These are phyloP conservation scores for Penicillium sp. DNA, from an alignment of 2,329 filamentous ascomycete species.

Conservation along the genomic window DNA sequence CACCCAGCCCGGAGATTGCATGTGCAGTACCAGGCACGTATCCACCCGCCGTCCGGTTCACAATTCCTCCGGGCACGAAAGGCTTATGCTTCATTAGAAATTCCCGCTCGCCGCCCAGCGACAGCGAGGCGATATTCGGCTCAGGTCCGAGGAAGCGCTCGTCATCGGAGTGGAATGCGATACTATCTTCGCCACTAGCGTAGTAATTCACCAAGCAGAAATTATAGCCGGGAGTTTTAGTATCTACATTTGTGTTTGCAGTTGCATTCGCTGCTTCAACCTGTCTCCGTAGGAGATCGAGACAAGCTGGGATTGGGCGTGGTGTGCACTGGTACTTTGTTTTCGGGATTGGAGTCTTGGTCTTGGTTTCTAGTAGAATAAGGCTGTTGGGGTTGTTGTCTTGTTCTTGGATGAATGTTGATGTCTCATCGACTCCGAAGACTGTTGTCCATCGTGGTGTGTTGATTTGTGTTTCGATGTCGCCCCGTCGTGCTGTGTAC, in stretches of 20 bases:
- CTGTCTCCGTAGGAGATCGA: slow-evolving; percentile 61
- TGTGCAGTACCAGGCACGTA: slow-evolving; percentile 29
- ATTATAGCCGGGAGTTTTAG: slow-evolving; percentile 65
- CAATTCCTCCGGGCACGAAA: slow-evolving; percentile 18
- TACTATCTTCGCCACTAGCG: slow-evolving; percentile 72
- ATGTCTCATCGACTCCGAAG: slow-evolving; percentile 64
- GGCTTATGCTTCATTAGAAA: slow-evolving; percentile 81
- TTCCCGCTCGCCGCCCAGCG: slow-evolving; percentile 69
- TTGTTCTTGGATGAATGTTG: slow-evolving; percentile 49
- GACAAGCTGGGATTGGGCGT: slow-evolving; percentile 68
- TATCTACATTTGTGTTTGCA: not conserved
- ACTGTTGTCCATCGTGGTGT: slow-evolving; percentile 63
- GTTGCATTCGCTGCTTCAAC: slow-evolving; percentile 60
- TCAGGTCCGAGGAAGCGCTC: slow-evolving; percentile 70
- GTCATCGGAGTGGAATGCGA: slow-evolving; percentile 77
- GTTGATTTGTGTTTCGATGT: slow-evolving; percentile 62
- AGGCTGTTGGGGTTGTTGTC: slow-evolving; percentile 6
- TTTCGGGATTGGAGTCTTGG: slow-evolving; percentile 40
- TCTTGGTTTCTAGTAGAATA: slow-evolving; percentile 42
- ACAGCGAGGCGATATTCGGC: slow-evolving; percentile 73
- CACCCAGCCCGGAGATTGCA: not conserved
- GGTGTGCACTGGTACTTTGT: slow-evolving; percentile 62
- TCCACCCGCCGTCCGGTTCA: slow-evolving; percentile 19
- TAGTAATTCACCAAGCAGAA: slow-evolving; percentile 85
- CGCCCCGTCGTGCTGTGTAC: slow-evolving; percentile 69